These are phyloP conservation scores for Cyclotella distinguenda DNA, from an alignment of 108 stramenopile species.

Conservation along the genomic window DNA sequence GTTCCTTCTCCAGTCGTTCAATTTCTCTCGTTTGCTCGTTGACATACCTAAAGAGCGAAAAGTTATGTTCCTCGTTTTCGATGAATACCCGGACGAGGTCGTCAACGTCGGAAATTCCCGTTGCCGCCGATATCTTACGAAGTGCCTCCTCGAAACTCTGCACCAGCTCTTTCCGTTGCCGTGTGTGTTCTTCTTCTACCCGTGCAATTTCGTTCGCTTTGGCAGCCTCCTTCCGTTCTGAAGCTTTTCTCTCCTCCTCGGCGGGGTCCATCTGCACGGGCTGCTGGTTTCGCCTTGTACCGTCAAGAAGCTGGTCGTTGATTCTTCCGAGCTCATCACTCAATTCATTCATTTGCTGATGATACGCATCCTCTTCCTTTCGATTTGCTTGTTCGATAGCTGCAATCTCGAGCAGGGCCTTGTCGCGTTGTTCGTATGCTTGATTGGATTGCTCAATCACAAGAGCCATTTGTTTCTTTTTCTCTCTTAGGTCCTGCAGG, in stretches of 20 bases:
- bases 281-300: slow-evolving; percentile 25
- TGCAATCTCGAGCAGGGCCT: slow-evolving; percentile 79
- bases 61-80: slow-evolving; percentile 78
- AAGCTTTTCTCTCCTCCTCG: slow-evolving; percentile 39
- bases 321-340: slow-evolving; percentile 40
- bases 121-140: slow-evolving; percentile 67
- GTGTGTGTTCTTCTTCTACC: slow-evolving; percentile 37
- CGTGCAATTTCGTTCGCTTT: slow-evolving; percentile 34
- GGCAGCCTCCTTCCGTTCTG: slow-evolving; percentile 29
- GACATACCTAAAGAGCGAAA: slow-evolving; percentile 67
- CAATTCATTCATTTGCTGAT: slow-evolving; percentile 68
- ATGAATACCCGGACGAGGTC: slow-evolving; percentile 66
- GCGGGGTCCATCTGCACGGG: slow-evolving; percentile 22
- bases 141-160: slow-evolving; percentile 87
- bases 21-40: slow-evolving; percentile 76
- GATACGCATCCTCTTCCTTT: slow-evolving; percentile 73
- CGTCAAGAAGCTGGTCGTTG: slow-evolving; percentile 31
- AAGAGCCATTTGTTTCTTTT: slow-evolving; percentile 81
- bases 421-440: slow-evolving; percentile 87
- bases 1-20: slow-evolving; percentile 64
- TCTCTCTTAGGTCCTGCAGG: slow-evolving; percentile 64
- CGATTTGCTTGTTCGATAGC: slow-evolving; percentile 82
- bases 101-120: slow-evolving; percentile 64
- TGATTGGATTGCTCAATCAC: slow-evolving; percentile 83
- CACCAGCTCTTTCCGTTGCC: slow-evolving; percentile 51